Evolutionary conservation across 2,329 filamentous ascomycete genomes (phyloP).

Genomic region (Zymoseptoria tritici): DNA sequence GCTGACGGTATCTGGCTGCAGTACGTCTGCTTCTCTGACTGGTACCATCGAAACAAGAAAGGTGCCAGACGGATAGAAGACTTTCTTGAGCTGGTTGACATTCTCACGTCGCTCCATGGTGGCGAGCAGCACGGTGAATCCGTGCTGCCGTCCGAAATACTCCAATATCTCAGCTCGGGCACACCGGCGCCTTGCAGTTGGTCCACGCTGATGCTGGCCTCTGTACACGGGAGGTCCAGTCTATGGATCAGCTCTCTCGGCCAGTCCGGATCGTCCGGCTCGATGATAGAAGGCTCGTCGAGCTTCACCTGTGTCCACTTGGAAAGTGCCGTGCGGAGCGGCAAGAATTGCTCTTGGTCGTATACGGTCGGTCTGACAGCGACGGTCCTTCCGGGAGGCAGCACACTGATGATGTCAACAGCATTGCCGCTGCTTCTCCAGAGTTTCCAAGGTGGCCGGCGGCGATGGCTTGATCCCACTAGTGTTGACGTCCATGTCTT

Average conservation of each 20-base stretch:
- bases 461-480: too few species aligned
- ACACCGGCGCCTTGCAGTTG: conserved; percentile 21
- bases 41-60: conserved; percentile 4
- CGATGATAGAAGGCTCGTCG: background rate
- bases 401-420: background rate
- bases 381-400: too few species aligned
- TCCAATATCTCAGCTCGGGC: background rate
- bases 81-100: conserved; percentile 9
- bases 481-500: too few species aligned
- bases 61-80: conserved; percentile 12
- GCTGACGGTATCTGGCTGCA: conserved; percentile 16
- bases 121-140: conserved; percentile 15
- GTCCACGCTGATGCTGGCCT: conserved; percentile 16
- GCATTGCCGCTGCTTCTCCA: background rate
- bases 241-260: conserved; percentile 17
- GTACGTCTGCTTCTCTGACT: conserved; percentile 11
- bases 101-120: conserved; percentile 4
- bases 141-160: conserved; percentile 12
- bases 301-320: background rate
- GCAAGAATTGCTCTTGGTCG: background rate
- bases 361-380: background rate
- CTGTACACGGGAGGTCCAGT: conserved; percentile 24
- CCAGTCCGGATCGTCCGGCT: background rate
- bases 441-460: background rate
- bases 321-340: background rate